Evolutionary conservation across 345 rosid species (phyloP).

Genomic region (Hibiscus tridactylites): DNA sequence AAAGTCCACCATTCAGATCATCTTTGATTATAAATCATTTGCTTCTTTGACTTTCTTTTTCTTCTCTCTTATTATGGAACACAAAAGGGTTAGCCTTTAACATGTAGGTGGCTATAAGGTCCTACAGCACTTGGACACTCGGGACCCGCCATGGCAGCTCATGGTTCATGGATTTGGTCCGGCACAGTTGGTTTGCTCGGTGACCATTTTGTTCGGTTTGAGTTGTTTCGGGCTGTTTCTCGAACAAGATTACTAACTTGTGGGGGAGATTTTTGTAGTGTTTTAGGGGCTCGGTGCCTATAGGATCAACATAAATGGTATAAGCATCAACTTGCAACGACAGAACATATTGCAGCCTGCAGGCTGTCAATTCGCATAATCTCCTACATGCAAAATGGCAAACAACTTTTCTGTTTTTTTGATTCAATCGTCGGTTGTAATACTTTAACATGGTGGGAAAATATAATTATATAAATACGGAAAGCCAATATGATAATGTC

Average conservation of each 20-base stretch:
- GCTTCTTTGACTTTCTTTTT: neutral
- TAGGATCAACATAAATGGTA: neutral
- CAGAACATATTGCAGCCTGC: neutral
- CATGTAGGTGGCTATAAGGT: neutral
- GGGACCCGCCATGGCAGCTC: conserved; percentile 18
- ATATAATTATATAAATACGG: neutral
- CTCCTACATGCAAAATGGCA: neutral
- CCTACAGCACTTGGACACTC: neutral
- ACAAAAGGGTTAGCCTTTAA: neutral
- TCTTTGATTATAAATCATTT: conserved; percentile 4
- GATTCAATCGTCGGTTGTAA: neutral
- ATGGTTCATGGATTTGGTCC: conserved; percentile 1
- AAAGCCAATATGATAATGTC: neutral
- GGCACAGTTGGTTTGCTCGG: neutral
- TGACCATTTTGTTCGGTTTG: too few species aligned
- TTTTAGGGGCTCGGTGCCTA: neutral
- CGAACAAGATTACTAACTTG: too few species aligned
- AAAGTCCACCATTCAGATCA: conserved; percentile 4
- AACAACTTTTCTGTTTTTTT: neutral
- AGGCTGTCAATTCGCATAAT: neutral
- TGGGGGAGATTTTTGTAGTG: neutral
- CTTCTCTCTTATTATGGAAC: neutral
- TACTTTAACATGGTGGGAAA: neutral
- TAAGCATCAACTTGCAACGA: neutral
- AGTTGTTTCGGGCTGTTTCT: too few species aligned